Conservation (phyloP, 495 filamentous ascomycete species). For the Talaromyces wortmannii region DNA sequence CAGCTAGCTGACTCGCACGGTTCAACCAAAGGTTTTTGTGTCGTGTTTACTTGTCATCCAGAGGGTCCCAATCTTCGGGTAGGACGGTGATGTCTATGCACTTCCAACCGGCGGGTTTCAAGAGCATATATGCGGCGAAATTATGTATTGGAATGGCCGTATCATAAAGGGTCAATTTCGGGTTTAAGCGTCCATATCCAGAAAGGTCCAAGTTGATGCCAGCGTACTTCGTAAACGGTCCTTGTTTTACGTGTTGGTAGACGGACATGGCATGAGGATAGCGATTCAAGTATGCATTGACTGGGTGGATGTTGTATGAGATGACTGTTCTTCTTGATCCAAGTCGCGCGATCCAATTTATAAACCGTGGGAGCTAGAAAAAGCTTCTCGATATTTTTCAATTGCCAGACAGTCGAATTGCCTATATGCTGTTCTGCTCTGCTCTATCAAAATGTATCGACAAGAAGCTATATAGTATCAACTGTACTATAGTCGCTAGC, state of each 20-base stretch:
- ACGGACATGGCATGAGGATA: not conserved
- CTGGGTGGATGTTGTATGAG: not conserved
- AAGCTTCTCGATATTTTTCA: constrained; percentile 27
- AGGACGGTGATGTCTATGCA: no score
- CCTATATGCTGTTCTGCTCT: constrained; percentile 50
- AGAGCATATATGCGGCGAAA: not conserved
- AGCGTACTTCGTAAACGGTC: not conserved
- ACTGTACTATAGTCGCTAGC: constrained; percentile 45
- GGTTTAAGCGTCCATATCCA: not conserved
- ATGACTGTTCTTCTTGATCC: not conserved
- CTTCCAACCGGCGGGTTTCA: no score
- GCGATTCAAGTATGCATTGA: not conserved
- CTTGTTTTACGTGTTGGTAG: not conserved
- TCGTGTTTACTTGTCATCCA: no score
- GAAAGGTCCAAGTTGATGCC: not conserved
- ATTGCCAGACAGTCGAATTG: constrained; percentile 26
- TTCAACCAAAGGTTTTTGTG: no score
- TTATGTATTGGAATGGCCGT: not conserved
- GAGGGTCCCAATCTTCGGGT: no score
- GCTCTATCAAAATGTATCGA: constrained; percentile 62
- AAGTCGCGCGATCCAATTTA: not conserved
- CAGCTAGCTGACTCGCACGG: no score
- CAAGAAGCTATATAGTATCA: constrained; percentile 60
- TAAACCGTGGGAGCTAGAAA: constrained; percentile 34
- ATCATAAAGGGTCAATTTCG: not conserved